A percentile compares a stretch with the other conserved stretches of the same genome.
These are phyloP conservation scores for Talaromyces nanjingensis DNA, from an alignment of 495 filamentous ascomycete species.

Conservation along the genomic window DNA sequence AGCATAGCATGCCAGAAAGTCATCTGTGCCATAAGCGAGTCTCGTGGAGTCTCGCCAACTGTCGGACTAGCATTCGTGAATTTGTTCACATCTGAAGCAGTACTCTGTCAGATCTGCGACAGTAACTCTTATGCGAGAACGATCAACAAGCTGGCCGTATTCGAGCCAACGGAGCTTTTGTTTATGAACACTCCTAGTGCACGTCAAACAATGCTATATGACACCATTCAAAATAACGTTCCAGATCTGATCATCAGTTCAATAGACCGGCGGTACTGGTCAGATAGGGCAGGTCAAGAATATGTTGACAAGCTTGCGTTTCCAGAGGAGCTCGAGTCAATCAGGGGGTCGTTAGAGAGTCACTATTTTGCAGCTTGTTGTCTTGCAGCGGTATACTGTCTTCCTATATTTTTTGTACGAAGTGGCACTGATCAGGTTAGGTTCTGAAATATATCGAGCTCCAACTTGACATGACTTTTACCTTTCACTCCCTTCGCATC, in stretches of 20 bases:
- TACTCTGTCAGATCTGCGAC: slow-evolving; percentile 86
- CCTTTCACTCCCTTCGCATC: slow-evolving; percentile 72
- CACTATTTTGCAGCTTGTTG: slow-evolving; percentile 91
- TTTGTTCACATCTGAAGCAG: slow-evolving; percentile 70
- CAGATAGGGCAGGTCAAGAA: slow-evolving; percentile 71
- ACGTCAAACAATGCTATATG: slow-evolving; percentile 66
- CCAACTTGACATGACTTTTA: slow-evolving; percentile 56
- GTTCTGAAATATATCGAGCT: slow-evolving; percentile 76
- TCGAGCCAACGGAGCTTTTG: neutral
- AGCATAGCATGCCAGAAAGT: slow-evolving; percentile 68
- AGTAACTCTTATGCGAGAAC: slow-evolving; percentile 82
- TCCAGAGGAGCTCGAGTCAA: slow-evolving; percentile 64
- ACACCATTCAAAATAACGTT: slow-evolving; percentile 66
- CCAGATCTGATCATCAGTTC: slow-evolving; percentile 44
- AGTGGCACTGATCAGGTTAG: slow-evolving; percentile 35
- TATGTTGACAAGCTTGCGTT: slow-evolving; percentile 76
- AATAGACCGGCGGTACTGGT: slow-evolving; percentile 81
- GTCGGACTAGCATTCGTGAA: slow-evolving; percentile 89
- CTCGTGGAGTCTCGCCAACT: slow-evolving; percentile 74
- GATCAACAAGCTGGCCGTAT: slow-evolving; percentile 18
- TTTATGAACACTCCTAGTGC: slow-evolving; percentile 46
- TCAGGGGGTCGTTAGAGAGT: slow-evolving; percentile 68
- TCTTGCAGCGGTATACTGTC: slow-evolving; percentile 67
- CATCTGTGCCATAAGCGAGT: slow-evolving; percentile 87
- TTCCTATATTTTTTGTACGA: slow-evolving; percentile 6